These are phyloP conservation scores for Lachnellula subtilissima DNA, from an alignment of 2,329 filamentous ascomycete genomes.

Conservation along the genomic window DNA sequence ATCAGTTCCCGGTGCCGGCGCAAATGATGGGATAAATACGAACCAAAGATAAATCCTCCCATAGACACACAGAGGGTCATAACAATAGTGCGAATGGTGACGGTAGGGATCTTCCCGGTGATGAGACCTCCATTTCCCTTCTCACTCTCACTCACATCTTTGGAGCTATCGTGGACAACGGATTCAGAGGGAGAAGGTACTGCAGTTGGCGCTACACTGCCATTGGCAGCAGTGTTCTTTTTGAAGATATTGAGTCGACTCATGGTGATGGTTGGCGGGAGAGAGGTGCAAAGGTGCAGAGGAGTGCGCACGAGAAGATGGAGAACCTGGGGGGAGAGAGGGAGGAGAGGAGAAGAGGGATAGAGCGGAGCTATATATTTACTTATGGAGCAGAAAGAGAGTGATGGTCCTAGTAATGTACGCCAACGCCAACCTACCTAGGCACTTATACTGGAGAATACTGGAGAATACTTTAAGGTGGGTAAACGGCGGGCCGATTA, in stretches of 20 bases:
- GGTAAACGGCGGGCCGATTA: too few species aligned
- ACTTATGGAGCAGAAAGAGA: not conserved
- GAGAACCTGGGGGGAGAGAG: constrained; percentile 6
- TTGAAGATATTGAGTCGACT: constrained; percentile 7
- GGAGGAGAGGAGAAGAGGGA: not conserved
- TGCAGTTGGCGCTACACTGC: constrained; percentile 6
- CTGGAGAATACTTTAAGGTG: not conserved
- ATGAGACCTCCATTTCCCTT: constrained; percentile 4
- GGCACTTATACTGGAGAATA: not conserved
- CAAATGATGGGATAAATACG: not conserved
- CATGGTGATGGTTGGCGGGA: constrained; percentile 1
- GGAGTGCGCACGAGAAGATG: not conserved
- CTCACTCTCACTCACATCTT: not conserved
- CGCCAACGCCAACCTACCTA: not conserved
- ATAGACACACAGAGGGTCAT: constrained; percentile 25
- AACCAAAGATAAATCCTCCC: constrained; percentile 31
- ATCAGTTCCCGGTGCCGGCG: not conserved
- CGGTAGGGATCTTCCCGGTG: constrained; percentile 4
- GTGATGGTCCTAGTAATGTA: not conserved
- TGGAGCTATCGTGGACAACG: not conserved
- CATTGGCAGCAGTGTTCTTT: constrained; percentile 7
- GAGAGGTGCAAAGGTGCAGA: not conserved
- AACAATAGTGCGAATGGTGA: constrained; percentile 18
- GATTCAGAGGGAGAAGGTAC: constrained; percentile 4
- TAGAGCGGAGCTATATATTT: not conserved